Evolutionary conservation across 2,329 filamentous ascomycete species (phyloP).

Genomic region (Sordariomycetes sp.): DNA sequence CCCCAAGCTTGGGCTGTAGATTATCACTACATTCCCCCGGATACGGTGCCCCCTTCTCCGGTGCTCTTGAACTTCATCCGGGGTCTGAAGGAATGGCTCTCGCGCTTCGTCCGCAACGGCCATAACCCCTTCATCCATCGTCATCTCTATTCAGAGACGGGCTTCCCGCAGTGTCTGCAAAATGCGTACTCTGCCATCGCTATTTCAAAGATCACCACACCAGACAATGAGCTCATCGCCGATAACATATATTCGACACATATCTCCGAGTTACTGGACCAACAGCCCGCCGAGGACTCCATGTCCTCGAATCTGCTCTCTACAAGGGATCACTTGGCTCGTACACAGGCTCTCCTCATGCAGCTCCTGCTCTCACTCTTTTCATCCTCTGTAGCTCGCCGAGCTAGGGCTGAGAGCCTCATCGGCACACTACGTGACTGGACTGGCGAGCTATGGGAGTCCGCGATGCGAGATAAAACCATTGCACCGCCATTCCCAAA

Average conservation of each 20-base stretch:
- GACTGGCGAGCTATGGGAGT: slow-evolving; percentile 4
- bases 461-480: slow-evolving; percentile 4
- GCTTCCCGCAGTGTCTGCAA: not conserved
- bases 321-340: slow-evolving; percentile 5
- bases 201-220: slow-evolving; percentile 3
- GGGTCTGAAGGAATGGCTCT: not conserved
- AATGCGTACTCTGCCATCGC: slow-evolving; percentile 5
- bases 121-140: not conserved
- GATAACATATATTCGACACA: slow-evolving; percentile 1
- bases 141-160: not conserved
- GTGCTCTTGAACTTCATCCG: not conserved
- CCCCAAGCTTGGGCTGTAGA: not conserved
- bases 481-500: not conserved
- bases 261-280: not conserved
- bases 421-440: slow-evolving; percentile 5
- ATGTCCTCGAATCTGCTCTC: slow-evolving; percentile 1
- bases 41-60: not conserved
- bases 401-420: slow-evolving; percentile 4
- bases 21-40: not conserved
- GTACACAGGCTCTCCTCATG: slow-evolving; percentile 7
- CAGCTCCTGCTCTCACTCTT: slow-evolving; percentile 6
- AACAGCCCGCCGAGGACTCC: not conserved
- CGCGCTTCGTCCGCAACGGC: not conserved
- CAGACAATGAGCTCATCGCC: slow-evolving; percentile 4
- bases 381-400: slow-evolving; percentile 5